Evolutionary conservation across 768 basidiomycete species (phyloP), one percentile per base, ranked within the genome.

Genomic region (Pulveroboletus sp.): DNA sequence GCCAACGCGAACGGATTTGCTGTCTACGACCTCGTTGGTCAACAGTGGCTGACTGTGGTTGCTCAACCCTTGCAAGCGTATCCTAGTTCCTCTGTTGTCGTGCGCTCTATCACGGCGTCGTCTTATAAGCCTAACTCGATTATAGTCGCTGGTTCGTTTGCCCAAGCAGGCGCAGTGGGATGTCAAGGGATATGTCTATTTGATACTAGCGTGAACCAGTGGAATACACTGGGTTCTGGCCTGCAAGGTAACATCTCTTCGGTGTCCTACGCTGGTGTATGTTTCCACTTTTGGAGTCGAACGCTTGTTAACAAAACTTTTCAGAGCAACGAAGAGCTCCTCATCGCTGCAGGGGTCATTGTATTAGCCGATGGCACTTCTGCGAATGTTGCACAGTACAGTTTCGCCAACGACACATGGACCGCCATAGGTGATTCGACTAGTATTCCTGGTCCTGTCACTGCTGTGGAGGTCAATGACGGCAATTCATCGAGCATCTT

Each of bases 141-240:
- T 45, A 73, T 97, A 40, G 86, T 97, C 11, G 93, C 88, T 2
- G 95, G 95, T n/a, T 82, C 86, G 2, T 97, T 99, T 55, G 67
- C 80, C 1, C 78, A 82, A 35, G 92, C 88, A 3, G 94, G 92
- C 8, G 78, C 84, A 0, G 69, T 88, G 14, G 65, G 70, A 1
- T 97, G 95, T 66, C 78, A 79, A 33, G 84, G 80, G 2, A 81
- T 97, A 35, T 99, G 95, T 64, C 68, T 79, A 17, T 84, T 88
- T 60, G 84, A 94, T 62, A 78, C 76, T 2, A 63, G 62, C 1
- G 71, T 71, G n/a, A 81, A 79, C 51, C 84, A 86, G 64, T 99
- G 94, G 94, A 83, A 73, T 42, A 64, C 79, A 3, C 79, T 97
- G 25, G 94, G 92, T 17, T 74, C 71, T 39, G 94, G 94, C 16